phyloP scores from a whole-genome alignment of 345 rosid genomes.

The Salix caprea region DNA sequence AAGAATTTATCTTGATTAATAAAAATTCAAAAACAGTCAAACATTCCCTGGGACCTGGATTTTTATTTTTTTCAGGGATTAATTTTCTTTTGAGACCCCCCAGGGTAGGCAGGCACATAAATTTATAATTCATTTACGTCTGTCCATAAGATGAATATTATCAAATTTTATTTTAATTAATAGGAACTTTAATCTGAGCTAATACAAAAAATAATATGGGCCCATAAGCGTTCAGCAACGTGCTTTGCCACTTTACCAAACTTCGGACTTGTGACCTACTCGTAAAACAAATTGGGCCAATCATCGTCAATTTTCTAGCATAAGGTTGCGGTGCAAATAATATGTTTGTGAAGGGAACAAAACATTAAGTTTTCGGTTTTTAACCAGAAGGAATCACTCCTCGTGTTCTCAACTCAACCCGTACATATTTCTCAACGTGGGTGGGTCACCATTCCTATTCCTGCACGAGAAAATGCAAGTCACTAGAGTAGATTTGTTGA shows the following conservation, averaged over 20 bases:
- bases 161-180: no score
- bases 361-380: not conserved
- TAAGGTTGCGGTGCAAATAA: not conserved
- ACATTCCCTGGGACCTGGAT: no score
- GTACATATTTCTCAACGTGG: not conserved
- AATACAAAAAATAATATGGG: no score
- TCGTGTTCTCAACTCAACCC: not conserved
- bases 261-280: not conserved
- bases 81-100: no score
- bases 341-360: not conserved
- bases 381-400: conserved; percentile 1
- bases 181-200: not conserved
- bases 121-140: no score
- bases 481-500: not conserved
- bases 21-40: no score
- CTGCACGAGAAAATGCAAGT: conserved; percentile 3
- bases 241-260: no score
- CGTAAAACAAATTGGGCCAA: not conserved
- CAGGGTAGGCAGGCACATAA: no score
- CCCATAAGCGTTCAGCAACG: not conserved
- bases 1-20: no score
- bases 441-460: conserved; percentile 10
- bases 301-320: not conserved
- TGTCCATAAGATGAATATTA: no score
- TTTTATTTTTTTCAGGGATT: no score